phyloP scores from a whole-genome alignment of 2,329 filamentous ascomycete species.

The Pseudopyrenochaeta lycopersici region DNA sequence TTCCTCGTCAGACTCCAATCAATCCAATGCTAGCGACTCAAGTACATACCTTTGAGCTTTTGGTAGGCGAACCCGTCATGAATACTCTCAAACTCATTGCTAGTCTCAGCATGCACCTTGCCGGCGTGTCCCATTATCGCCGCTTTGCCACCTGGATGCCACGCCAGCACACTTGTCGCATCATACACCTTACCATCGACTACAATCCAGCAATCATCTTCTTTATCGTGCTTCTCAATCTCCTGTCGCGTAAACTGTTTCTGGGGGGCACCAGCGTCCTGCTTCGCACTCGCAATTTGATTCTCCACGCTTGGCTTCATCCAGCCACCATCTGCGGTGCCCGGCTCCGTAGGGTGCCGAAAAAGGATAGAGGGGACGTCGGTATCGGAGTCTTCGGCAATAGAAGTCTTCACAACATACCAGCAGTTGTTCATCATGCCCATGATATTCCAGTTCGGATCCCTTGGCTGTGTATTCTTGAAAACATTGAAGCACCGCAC shows the following conservation, averaged over 20 bases:
- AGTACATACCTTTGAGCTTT: constrained; percentile 55
- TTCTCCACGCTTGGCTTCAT: constrained; percentile 60
- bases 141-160: constrained; percentile 66
- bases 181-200: constrained; percentile 72
- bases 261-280: constrained; percentile 53
- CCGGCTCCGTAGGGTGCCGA: constrained; percentile 53
- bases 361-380: constrained; percentile 36
- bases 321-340: constrained; percentile 59
- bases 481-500: constrained; percentile 61
- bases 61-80: constrained; percentile 62
- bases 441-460: constrained; percentile 60
- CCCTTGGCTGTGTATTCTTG: constrained; percentile 61
- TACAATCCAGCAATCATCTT: constrained; percentile 66
- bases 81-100: constrained; percentile 59
- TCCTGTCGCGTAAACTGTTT: constrained; percentile 64
- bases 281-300: constrained; percentile 55
- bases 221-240: constrained; percentile 54
- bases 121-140: constrained; percentile 61
- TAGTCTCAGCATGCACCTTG: constrained; percentile 59
- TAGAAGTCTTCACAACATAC: constrained; percentile 57
- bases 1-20: too few relatives aligned
- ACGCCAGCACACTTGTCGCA: constrained; percentile 67
- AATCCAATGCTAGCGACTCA: neutral
- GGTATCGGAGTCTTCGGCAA: constrained; percentile 43
- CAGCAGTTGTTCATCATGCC: constrained; percentile 66